A percentile compares a stretch with the other conserved stretches of the same genome.
These are phyloP conservation scores for Boletellus ananas DNA, from an alignment of 768 basidiomycete species.

Conservation along the genomic window DNA sequence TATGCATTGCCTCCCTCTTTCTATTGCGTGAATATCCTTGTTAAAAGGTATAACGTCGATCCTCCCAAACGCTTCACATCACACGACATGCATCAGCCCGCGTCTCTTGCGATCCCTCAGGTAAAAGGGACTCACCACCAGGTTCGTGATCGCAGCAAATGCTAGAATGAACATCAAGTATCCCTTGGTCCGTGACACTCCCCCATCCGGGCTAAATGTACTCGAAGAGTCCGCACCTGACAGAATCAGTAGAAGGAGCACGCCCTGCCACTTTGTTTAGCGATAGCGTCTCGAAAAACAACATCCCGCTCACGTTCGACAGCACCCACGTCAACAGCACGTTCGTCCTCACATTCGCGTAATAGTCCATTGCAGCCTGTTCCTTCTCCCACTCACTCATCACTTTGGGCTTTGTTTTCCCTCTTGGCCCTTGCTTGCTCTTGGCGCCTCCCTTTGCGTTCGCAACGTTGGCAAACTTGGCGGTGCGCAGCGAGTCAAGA, in stretches of 20 bases:
- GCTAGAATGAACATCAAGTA: conserved; percentile 79
- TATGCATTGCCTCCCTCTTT: neutral
- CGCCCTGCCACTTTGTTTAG: conserved; percentile 41
- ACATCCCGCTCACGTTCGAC: conserved; percentile 58
- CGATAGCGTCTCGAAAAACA: neutral
- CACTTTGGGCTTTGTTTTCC: conserved; percentile 16
- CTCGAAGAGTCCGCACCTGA: conserved; percentile 50
- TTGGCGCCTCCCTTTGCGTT: conserved; percentile 1
- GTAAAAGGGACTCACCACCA: conserved; percentile 40
- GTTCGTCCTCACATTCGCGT: conserved; percentile 83
- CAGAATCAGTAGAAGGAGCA: conserved; percentile 68
- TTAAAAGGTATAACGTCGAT: conserved; percentile 52
- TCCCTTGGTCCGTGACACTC: conserved; percentile 57
- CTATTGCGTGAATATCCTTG: conserved; percentile 50
- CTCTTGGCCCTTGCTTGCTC: conserved; percentile 3
- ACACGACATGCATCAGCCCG: neutral
- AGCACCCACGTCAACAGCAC: conserved; percentile 78
- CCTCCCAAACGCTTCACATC: conserved; percentile 49
- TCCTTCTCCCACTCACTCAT: conserved; percentile 60
- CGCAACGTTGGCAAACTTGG: conserved; percentile 38
- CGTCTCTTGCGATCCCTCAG: neutral
- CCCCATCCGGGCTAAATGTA: conserved; percentile 52
- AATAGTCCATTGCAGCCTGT: conserved; percentile 77
- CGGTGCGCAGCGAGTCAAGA: conserved; percentile 62
- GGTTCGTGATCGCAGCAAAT: conserved; percentile 77